A percentile compares a stretch with the other conserved stretches of the same genome.
Conservation (phyloP, 345 rosid genomes). For the Streptanthus diversifolius region DNA sequence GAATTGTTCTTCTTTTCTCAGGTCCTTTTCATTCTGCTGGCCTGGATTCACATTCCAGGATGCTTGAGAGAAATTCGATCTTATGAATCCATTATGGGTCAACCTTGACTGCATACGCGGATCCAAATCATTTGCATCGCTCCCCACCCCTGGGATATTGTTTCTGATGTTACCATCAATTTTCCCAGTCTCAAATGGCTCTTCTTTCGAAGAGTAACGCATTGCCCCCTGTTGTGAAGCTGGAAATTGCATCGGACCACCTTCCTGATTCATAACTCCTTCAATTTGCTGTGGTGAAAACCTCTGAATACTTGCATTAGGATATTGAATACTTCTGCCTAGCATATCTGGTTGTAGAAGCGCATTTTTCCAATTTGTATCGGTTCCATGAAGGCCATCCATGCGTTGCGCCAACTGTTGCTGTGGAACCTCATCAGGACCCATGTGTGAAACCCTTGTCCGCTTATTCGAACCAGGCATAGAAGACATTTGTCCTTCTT, state of each 20-base stretch:
- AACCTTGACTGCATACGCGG: conserved; percentile 59
- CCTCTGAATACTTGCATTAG: conserved; percentile 57
- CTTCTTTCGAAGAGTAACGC: conserved; percentile 69
- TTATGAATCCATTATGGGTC: conserved; percentile 49
- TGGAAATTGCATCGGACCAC: conserved; percentile 48
- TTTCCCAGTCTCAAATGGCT: conserved; percentile 67
- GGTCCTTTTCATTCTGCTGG: conserved; percentile 62
- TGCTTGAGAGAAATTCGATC: conserved; percentile 56
- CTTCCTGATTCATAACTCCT: conserved; percentile 64
- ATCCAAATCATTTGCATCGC: conserved; percentile 59
- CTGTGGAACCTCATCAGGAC: conserved; percentile 64
- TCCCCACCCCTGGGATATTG: conserved; percentile 49
- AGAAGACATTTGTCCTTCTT: conserved; percentile 62
- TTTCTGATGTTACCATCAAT: conserved; percentile 53
- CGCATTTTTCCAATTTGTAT: conserved; percentile 63
- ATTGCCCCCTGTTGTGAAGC: conserved; percentile 54
- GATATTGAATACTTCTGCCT: conserved; percentile 59
- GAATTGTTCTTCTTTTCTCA: conserved; percentile 73
- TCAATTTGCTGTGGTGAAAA: conserved; percentile 68
- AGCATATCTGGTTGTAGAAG: conserved; percentile 50
- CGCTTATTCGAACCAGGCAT: conserved; percentile 63
- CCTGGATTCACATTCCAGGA: conserved; percentile 61
- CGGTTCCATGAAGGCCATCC: conserved; percentile 61
- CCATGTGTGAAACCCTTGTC: conserved; percentile 45
- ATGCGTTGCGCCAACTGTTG: conserved; percentile 57